Evolutionary conservation across 768 basidiomycete genomes (phyloP), one percentile per base, ranked within the genome.

Genomic region (Xerocomellus chrysenteron): DNA sequence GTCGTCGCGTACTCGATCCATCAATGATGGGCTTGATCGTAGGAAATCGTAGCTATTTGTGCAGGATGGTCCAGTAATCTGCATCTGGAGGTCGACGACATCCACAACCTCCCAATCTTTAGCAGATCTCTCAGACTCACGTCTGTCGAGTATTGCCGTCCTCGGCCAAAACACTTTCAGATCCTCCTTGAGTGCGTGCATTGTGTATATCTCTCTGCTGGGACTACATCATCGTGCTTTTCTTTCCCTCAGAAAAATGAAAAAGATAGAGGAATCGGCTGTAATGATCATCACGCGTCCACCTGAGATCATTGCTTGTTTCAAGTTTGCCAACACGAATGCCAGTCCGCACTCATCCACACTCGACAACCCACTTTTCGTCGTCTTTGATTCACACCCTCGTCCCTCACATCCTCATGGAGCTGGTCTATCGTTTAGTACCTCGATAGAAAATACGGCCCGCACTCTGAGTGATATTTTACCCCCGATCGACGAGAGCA

Each of bases 351-450:
- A 17, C 33, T 28, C 59, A 8, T 48, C 14, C n/a, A 33, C 47
- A 2, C 39, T 50, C n/a, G 66, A 71, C 24, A 28, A 50, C 21
- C 57, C 65, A 3, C 66, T 82, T 16, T 87, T 82, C 60, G 75
- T 82, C 44, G 71, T 88, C 42, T 88, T 88, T 56, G 87, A 88
- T 69, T 86, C 86, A 3, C 87, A 88, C 64, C 78, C 84, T 6
- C 78, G 87, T 12, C 78, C 82, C 1, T 76, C 75, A 19, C 80
- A 87, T 60, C 82, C 86, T 0, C 57, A 76, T 32, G 87, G 88
- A 7, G 80, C 85, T 3, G 87, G 82, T 0, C 77, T 87, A 50
- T 78, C 81, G 37, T 70, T 87, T 57, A 81, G 76, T 61, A 70
- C 75, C 1, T 82, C 78, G 6, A 53, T 81, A 8, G 74, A 78